Evolutionary conservation across 2,329 filamentous ascomycete genomes (phyloP), one percentile per base, ranked within the genome.

Genomic region (Tolypocladium album): DNA sequence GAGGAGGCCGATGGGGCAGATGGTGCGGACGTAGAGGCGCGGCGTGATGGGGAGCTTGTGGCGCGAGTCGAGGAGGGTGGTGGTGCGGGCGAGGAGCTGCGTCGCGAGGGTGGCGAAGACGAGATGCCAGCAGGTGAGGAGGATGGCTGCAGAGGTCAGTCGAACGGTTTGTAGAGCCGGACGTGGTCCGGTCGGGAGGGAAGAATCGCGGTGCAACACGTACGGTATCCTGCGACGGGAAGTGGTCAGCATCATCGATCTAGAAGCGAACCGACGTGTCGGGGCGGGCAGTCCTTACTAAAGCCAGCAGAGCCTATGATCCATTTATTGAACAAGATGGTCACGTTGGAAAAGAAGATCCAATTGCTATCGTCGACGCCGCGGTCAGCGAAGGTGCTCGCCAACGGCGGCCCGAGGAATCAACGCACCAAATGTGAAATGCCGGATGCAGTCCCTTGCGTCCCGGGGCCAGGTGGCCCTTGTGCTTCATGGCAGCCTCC

Each of bases 291-390:
- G 5, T 40, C 12, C 87, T 79, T 77, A 90, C 88, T 82, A 74
- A 93, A 93, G 60, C 88, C 82, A 68, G 82, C 82, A 63, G 84
- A 86, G 70, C 90, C 85, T 61, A 96, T 82, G 57, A 96, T 84
- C 84, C 88, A 92, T 78, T 96, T 96, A 81, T 96, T 96, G 81
- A 95, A 95, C 63, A 96, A 78, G 70, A 96, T 95, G 63, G 92
- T 91, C 68, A 84, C 80, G 65, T 90, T 93, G 68, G 89, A 94
- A 71, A 94, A 84, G 65, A 90, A 81, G 66, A 96, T 95, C 90
- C 91, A 96, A 69, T 84, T 82, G 59, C 80, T 82, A 56, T 20
- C 34, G 40, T 38, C 36, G n/a, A 13, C 22, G 3, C n/a, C n/a
- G 13, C n/a, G n/a, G 22, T 24, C 22, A 24, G 43, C 43, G 7